Percentiles rank a stretch among this genome's conserved stretches.
Conservation (phyloP, 805 yeast species). For the Kazachstania psychrophila region DNA sequence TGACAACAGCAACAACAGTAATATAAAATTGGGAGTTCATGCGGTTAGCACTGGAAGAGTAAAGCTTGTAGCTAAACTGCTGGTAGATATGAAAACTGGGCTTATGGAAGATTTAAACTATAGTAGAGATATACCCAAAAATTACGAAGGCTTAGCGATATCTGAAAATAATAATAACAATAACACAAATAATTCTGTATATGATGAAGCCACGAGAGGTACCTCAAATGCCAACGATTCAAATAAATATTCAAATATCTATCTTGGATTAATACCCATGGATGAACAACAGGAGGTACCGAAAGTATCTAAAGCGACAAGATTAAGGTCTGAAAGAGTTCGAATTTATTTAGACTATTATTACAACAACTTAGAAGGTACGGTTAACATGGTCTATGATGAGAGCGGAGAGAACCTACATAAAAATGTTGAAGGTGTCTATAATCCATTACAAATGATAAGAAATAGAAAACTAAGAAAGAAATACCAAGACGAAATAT, state of each 20-base stretch:
- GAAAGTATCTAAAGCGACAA: conserved; percentile 14
- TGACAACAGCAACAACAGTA: too few species aligned
- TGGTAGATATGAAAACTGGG: conserved; percentile 22
- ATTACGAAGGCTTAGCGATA: background rate
- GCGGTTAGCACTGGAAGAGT: too few species aligned
- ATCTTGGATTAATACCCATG: conserved; percentile 1
- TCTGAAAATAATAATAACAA: background rate
- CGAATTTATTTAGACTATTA: conserved; percentile 37
- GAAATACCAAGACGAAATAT: conserved; percentile 33
- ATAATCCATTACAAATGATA: conserved; percentile 77
- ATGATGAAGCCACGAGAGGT: background rate
- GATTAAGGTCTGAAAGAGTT: conserved; percentile 25
- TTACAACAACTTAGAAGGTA: conserved; percentile 40
- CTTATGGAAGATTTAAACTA: conserved; percentile 28
- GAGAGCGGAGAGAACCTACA: conserved; percentile 17
- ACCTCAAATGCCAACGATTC: background rate
- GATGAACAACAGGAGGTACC: conserved; percentile 1
- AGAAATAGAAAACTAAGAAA: conserved; percentile 57
- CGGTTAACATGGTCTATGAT: conserved; percentile 22
- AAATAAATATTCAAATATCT: background rate
- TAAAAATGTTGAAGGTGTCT: conserved; percentile 54
- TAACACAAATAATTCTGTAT: background rate
- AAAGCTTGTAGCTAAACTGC: conserved; percentile 19
- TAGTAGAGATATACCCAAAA: conserved; percentile 6
- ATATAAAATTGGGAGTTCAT: too few species aligned